Base-by-base conservation (phyloP, 495 filamentous ascomycete genomes). In the Staphylotrichum tortipilum region DNA sequence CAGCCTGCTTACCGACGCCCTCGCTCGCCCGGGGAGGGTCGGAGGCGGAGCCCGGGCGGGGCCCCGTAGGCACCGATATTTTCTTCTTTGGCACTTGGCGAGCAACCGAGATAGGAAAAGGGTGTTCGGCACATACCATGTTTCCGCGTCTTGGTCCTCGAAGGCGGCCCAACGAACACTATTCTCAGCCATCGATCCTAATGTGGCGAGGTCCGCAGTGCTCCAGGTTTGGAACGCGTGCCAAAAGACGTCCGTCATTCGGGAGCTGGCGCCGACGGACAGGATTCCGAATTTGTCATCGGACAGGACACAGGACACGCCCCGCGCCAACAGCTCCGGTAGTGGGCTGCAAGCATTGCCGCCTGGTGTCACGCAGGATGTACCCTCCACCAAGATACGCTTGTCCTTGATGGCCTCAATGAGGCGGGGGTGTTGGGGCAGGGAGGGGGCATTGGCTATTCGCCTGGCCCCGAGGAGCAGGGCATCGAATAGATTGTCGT, bases 401-500 rank as follows among this genome's bases (percentile, higher is more conserved):
- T 85, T 89, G 49, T 94, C 84, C 58, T 89, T 89, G 51, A 94
- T 78, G 58, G 94, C 79, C 47, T 92, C 82, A 39, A 92, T 79
- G 37, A 97, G 80, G 10, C 92, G 77, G 0, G 92, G 92, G 64
- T 97, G 92, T 61, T 91, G 94, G 71, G 84, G 91, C 2, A 98
- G 72, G 1, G 85, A 88, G 61, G 84, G 89, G 3, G 83, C 90
- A 56, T 95, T 87, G 7, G 90, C 89, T 36, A 98, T 92, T 33
- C 92, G 78, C 21, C 91, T 75, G 0, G 88, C 89, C 4, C 89
- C 90, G 8, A 97, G 78, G 2, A 96, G 72, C 8, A 97, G 74
- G 0, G 88, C 89, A 64, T 96, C 90, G 65, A 90, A 95, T 3
- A 96, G 77, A 58, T 96, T 95, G 53, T 86, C 72, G 51, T 95